Evolutionary conservation across 352 stramenopile species (phyloP).

Genomic region (Phytopythium montanum): DNA sequence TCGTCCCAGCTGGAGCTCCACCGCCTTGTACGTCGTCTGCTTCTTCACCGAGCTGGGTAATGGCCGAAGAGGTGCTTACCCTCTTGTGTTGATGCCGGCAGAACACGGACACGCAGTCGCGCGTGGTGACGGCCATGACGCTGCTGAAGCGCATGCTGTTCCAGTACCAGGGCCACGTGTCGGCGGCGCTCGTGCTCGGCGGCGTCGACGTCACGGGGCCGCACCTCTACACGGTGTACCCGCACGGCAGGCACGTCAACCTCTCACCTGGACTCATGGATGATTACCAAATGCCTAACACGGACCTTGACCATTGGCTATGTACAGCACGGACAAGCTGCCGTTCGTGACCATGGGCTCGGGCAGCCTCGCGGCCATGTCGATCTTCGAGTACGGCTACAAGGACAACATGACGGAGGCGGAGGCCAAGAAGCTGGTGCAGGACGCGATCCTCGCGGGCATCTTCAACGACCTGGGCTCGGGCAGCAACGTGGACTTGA

Average conservation of each 20-base stretch:
- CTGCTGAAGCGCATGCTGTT: conserved; percentile 97
- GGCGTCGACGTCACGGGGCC: conserved; percentile 95
- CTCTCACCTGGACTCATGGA: background rate
- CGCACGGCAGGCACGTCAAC: conserved; percentile 83
- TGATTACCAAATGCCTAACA: background rate
- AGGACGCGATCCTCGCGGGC: conserved; percentile 95
- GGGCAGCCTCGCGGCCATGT: conserved; percentile 98
- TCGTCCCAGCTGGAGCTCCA: conserved; percentile 95
- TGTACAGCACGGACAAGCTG: conserved; percentile 90
- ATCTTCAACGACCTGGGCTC: conserved; percentile 99
- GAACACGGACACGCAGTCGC: conserved; percentile 84
- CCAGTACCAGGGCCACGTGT: conserved; percentile 95
- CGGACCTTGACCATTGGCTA: conserved; percentile 8
- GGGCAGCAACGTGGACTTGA: conserved; percentile 96
- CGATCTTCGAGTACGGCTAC: conserved; percentile 95
- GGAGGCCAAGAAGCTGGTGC: conserved; percentile 95
- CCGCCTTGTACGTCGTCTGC: conserved; percentile 88
- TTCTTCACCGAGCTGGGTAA: too few relatives aligned
- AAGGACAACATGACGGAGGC: conserved; percentile 95
- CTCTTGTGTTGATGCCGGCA: conserved; percentile 5
- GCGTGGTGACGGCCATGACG: conserved; percentile 97
- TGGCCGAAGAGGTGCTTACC: too few relatives aligned
- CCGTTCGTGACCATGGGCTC: conserved; percentile 99
- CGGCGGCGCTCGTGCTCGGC: conserved; percentile 96
- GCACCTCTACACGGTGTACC: conserved; percentile 98